These are phyloP conservation scores for Phaeosphaeriaceae sp. DNA, from an alignment of 2,329 filamentous ascomycete genomes.

Conservation along the genomic window DNA sequence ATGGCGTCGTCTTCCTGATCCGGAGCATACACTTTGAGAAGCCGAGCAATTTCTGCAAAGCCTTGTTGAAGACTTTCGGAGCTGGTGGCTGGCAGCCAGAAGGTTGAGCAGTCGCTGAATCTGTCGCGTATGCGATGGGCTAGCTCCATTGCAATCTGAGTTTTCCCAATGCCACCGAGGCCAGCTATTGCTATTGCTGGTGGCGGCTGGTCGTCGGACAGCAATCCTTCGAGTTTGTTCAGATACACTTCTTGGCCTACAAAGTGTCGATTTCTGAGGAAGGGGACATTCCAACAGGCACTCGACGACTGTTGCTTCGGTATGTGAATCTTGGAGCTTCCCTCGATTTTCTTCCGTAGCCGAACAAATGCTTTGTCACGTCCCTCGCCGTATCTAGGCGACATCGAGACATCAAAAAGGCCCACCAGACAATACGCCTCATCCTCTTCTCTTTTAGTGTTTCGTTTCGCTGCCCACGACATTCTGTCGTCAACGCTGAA, in stretches of 20 bases:
- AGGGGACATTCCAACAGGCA: not conserved
- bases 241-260: slow-evolving; percentile 11
- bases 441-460: slow-evolving; percentile 8
- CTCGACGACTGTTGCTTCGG: not conserved
- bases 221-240: slow-evolving; percentile 17
- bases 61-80: slow-evolving; percentile 22
- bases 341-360: not conserved
- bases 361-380: not conserved
- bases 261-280: slow-evolving; percentile 7
- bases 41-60: not conserved
- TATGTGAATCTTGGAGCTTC: not conserved
- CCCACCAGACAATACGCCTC: slow-evolving; percentile 4
- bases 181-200: slow-evolving; percentile 21
- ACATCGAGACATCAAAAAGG: not conserved
- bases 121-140: slow-evolving; percentile 26
- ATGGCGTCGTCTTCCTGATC: not conserved
- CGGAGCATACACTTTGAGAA: not conserved
- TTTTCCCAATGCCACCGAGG: slow-evolving; percentile 28
- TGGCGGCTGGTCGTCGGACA: slow-evolving; percentile 17
- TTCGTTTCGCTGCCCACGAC: slow-evolving; percentile 9
- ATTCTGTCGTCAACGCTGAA: slow-evolving; percentile 12
- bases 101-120: slow-evolving; percentile 17
- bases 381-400: not conserved
- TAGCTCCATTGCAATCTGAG: slow-evolving; percentile 31
- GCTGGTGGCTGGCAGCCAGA: slow-evolving; percentile 25